Percentiles rank a stretch among this genome's conserved stretches.
phyloP scores from a whole-genome alignment of 148 eudicot genomes.

The Silene uniflora region DNA sequence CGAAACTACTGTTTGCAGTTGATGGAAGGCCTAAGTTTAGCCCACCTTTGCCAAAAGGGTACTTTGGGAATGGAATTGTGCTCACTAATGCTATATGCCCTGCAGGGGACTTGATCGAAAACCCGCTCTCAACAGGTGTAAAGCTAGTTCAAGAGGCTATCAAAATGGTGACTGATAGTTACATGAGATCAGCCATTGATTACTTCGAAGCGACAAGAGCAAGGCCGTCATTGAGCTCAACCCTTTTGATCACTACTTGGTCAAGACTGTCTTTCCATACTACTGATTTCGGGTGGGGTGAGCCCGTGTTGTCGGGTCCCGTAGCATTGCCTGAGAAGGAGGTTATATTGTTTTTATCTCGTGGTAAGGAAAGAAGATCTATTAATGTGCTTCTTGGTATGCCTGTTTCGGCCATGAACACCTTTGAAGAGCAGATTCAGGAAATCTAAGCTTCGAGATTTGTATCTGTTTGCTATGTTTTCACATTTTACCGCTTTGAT shows the following conservation, averaged over 20 bases:
- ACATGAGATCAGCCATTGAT: constrained; percentile 53
- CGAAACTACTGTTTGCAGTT: constrained; percentile 51
- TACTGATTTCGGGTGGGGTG: constrained; percentile 61
- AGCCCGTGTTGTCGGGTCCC: constrained; percentile 40
- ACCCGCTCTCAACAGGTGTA: constrained; percentile 38
- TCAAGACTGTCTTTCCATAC: constrained; percentile 45
- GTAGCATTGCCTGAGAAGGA: constrained; percentile 41
- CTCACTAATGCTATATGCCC: constrained; percentile 39
- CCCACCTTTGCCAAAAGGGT: constrained; percentile 47
- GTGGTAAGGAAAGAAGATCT: constrained; percentile 35
- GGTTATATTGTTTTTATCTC: constrained; percentile 36
- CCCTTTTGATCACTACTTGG: constrained; percentile 51
- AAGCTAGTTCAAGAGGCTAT: constrained; percentile 39
- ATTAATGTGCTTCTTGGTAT: constrained; percentile 46
- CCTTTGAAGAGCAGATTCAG: constrained; percentile 31
- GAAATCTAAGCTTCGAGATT: constrained; percentile 9
- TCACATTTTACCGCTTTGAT: neutral
- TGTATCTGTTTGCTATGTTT: neutral
- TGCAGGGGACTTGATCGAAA: constrained; percentile 38
- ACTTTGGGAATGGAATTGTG: constrained; percentile 52
- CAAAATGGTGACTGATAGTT: constrained; percentile 36
- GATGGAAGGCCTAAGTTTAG: constrained; percentile 45
- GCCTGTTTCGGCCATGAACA: constrained; percentile 46
- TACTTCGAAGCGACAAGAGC: constrained; percentile 43
- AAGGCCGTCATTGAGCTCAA: constrained; percentile 42